A percentile compares a stretch with the other conserved stretches of the same genome.
These are phyloP conservation scores for Colletotrichum musicola DNA, from an alignment of 2,329 filamentous ascomycete genomes.

Conservation along the genomic window DNA sequence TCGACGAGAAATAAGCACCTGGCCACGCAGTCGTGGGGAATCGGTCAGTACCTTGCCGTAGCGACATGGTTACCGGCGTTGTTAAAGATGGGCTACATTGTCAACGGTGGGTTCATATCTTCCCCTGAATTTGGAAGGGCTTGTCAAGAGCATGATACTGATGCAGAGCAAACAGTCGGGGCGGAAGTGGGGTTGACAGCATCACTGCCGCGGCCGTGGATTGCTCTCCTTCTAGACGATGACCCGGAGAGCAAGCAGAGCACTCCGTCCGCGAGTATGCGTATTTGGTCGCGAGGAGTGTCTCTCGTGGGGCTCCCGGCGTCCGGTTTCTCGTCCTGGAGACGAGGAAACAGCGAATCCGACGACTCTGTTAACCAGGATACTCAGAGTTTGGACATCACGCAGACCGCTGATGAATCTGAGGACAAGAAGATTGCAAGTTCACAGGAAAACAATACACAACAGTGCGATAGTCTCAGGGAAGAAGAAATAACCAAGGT, in stretches of 20 bases:
- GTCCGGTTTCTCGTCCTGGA: background rate
- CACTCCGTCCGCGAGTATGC: background rate
- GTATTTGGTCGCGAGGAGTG: background rate
- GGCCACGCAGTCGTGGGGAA: background rate
- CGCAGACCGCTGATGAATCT: background rate
- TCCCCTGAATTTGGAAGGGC: background rate
- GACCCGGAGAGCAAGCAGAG: background rate
- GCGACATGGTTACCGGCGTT: constrained; percentile 4
- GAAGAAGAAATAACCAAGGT: background rate
- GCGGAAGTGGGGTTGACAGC: background rate
- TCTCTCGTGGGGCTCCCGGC: background rate
- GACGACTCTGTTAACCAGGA: background rate
- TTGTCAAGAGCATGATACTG: background rate
- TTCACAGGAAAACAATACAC: background rate
- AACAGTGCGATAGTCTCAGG: too few relatives aligned
- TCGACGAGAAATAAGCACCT: background rate
- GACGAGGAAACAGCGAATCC: background rate
- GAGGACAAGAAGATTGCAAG: background rate
- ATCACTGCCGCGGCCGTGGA: constrained; percentile 2
- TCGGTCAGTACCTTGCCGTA: constrained; percentile 4
- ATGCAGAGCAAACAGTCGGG: background rate
- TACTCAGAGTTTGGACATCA: background rate
- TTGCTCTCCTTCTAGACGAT: background rate
- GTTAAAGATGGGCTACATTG: constrained; percentile 11
- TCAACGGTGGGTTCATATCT: background rate